Evolutionary conservation across 176 grass and related monocot genomes (phyloP), one percentile per base, ranked within the genome.

Genomic region (Musa troglodytarum): DNA sequence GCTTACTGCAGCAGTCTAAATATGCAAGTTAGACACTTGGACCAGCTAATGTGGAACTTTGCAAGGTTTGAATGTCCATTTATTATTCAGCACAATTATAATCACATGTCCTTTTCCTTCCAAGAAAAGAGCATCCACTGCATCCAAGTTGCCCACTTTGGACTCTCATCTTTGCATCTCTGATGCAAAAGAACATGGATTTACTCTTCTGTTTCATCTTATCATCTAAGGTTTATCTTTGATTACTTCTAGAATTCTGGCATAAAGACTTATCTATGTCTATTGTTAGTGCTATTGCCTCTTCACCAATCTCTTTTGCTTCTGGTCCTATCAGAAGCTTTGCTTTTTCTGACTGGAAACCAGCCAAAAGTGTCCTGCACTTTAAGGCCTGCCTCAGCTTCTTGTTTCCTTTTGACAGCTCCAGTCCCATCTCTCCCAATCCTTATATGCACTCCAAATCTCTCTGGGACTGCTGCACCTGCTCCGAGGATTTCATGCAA

Each of bases 401-500:
- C 17, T 58, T 1, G 55, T 17, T 58, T 58, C 15, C 11, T 58
- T 58, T 58, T 58, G 55, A 58, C 55, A 58, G 55, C 15, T 58
- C 17, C 55, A 69, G 53, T 49, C 65, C 5, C 69, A 53, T 71
- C 54, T 77, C 72, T 3, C 28, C 8, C 72, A 17, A 76, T 80
- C 85, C 82, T 79, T 83, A 61, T 77, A 76, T 43, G 49, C 61
- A 63, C 12, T 14, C 11, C 17, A 20, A 66, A 78, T 72, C 79
- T 73, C 82, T 24, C 72, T 82, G 20, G 17, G 11, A 53, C 26
- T 34, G 0, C 58, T 20, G 53, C 61, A 29, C 8, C 11, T 63
- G 21, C 75, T 80, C 17, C 20, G 20, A 19, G 9, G 17, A 19
- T 15, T 15, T 17, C 13, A n/a, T 62, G 57, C 17, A n/a, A 62